Conservation (phyloP, 225 moss, liverwort and hornwort species). For the Polytrichum formosum region DNA sequence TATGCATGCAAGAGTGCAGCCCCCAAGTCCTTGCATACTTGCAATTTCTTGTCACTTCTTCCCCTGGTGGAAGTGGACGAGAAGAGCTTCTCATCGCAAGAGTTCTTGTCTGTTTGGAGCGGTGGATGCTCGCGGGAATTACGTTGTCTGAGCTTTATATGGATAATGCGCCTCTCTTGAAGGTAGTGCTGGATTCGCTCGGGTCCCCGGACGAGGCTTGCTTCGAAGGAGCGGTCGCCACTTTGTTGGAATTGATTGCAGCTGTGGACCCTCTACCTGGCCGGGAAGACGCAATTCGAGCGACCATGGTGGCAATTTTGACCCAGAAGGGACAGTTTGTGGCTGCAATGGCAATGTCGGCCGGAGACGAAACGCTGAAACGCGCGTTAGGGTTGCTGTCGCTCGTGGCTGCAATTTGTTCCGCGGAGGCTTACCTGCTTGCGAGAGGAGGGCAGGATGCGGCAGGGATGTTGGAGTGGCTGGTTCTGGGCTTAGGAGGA, state of each 20-base stretch:
- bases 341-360: constrained; percentile 22
- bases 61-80: constrained; percentile 5
- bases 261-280: constrained; percentile 57
- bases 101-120: constrained; percentile 44
- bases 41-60: constrained; percentile 21
- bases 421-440: constrained; percentile 46
- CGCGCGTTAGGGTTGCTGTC: constrained; percentile 39
- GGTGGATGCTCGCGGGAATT: constrained; percentile 52
- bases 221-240: constrained; percentile 47
- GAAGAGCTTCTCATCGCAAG: constrained; percentile 12
- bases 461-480: constrained; percentile 47
- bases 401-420: constrained; percentile 35
- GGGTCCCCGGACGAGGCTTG: constrained; percentile 40
- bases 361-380: constrained; percentile 20
- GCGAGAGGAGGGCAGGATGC: constrained; percentile 49
- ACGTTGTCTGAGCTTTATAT: constrained; percentile 53
- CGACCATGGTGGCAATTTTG: constrained; percentile 45
- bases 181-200: constrained; percentile 34
- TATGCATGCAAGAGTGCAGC: constrained; percentile 47
- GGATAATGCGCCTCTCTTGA: constrained; percentile 33
- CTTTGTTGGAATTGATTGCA: constrained; percentile 42
- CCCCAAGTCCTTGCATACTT: constrained; percentile 45
- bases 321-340: constrained; percentile 40
- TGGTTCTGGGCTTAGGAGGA: constrained; percentile 53
- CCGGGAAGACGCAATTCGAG: constrained; percentile 45